Conservation (phyloP, 2,329 filamentous ascomycete genomes). For the Penicillium rolfsii region DNA sequence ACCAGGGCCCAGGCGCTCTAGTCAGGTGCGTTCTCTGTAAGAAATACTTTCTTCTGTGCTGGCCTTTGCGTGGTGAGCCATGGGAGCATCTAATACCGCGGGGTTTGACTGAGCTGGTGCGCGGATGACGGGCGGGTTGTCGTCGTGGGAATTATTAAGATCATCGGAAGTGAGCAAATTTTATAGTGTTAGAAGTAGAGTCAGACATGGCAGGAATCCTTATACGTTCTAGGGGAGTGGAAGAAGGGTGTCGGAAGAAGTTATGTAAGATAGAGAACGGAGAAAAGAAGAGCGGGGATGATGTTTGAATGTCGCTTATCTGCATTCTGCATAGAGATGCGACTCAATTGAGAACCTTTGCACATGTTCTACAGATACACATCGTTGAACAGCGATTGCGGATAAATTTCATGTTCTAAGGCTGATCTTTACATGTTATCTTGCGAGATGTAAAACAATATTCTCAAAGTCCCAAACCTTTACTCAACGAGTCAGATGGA, state of each 20-base stretch:
- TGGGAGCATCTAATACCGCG: not conserved
- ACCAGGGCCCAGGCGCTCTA: not conserved
- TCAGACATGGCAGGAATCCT: no score
- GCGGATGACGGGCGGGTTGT: not conserved
- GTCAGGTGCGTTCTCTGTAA: not conserved
- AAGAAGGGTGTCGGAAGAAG: no score
- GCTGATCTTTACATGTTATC: not conserved
- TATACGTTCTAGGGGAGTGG: no score
- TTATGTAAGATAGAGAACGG: no score
- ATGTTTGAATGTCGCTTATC: not conserved
- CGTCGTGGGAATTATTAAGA: not conserved
- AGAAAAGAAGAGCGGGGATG: no score
- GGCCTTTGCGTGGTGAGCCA: not conserved
- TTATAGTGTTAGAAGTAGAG: no score
- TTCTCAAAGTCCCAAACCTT: no score
- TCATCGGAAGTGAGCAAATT: not conserved
- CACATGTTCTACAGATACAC: no score
- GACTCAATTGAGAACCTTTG: not conserved
- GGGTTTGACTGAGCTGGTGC: not conserved
- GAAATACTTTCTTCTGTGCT: not conserved
- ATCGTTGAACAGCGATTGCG: not conserved
- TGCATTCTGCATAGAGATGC: not conserved
- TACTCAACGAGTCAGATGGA: no score
- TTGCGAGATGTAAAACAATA: no score
- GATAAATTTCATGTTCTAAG: not conserved